These are phyloP conservation scores for Eimeria brunetti DNA, from an alignment of 169 alveolate genomes.

Conservation along the genomic window DNA sequence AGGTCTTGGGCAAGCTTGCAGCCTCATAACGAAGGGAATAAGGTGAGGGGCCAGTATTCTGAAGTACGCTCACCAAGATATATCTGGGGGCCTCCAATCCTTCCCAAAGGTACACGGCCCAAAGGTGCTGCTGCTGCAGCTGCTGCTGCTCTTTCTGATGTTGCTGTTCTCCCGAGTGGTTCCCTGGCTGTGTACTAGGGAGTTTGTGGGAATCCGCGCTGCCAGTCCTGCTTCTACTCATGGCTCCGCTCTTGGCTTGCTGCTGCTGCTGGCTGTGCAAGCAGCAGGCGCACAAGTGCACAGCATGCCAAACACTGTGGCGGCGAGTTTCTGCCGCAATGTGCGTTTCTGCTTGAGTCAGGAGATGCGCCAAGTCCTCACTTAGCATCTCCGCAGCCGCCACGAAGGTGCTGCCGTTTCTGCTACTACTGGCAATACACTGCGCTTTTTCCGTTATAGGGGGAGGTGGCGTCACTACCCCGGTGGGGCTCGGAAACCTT, in stretches of 20 bases:
- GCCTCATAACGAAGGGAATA: background rate
- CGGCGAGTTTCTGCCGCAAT: constrained; percentile 50
- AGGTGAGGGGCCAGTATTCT: background rate
- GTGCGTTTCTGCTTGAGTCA: constrained; percentile 38
- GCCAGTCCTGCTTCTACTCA: background rate
- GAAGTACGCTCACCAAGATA: constrained; percentile 11
- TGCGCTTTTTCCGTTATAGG: background rate
- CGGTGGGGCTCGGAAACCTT: background rate
- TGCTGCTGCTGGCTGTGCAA: constrained; percentile 8
- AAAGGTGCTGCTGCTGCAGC: constrained; percentile 64
- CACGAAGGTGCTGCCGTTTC: background rate
- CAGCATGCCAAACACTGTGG: constrained; percentile 72
- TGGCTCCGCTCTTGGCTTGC: background rate
- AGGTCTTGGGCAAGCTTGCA: background rate
- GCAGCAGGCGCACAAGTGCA: constrained; percentile 55
- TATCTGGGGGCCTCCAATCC: constrained; percentile 64
- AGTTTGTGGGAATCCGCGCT: background rate
- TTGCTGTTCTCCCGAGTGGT: background rate
- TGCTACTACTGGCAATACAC: background rate
- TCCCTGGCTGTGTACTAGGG: background rate
- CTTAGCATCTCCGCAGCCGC: constrained; percentile 48
- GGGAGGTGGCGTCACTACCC: background rate
- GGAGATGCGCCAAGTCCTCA: constrained; percentile 36
- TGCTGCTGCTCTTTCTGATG: background rate
- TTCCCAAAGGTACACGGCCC: constrained; percentile 71